phyloP scores from a whole-genome alignment of 2,329 filamentous ascomycete genomes.

The Colletotrichum kahawae region DNA sequence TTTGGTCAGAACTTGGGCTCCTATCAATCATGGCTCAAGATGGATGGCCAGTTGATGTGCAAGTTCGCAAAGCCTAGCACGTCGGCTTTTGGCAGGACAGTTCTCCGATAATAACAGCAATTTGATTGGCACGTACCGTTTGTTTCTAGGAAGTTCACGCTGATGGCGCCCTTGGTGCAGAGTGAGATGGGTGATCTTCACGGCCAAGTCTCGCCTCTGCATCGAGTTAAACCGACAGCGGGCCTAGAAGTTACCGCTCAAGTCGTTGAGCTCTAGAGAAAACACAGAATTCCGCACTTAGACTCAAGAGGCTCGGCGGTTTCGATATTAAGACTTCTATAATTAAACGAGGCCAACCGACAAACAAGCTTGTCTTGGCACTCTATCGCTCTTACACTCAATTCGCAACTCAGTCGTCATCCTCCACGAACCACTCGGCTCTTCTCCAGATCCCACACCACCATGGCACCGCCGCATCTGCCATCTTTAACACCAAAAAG shows the following conservation, averaged over 20 bases:
- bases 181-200: not conserved
- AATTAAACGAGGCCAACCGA: not conserved
- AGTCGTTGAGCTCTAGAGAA: not conserved
- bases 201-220: not conserved
- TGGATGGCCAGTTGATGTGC: not conserved
- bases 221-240: not conserved
- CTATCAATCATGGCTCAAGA: not conserved
- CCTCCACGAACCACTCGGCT: not conserved
- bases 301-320: not conserved
- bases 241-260: not conserved
- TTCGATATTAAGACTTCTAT: not conserved
- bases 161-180: not conserved
- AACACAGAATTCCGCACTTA: not conserved
- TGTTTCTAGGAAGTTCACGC: not conserved
- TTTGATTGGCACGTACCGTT: not conserved
- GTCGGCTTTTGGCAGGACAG: not conserved
- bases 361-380: not conserved
- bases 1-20: not conserved
- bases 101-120: not conserved
- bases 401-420: not conserved
- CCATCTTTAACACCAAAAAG: not conserved
- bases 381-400: not conserved
- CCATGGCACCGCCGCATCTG: not conserved
- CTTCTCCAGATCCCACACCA: not conserved
- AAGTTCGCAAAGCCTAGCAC: not conserved